Base-by-base conservation (phyloP, 2,329 filamentous ascomycete species). In the Sporothrix humicola region DNA sequence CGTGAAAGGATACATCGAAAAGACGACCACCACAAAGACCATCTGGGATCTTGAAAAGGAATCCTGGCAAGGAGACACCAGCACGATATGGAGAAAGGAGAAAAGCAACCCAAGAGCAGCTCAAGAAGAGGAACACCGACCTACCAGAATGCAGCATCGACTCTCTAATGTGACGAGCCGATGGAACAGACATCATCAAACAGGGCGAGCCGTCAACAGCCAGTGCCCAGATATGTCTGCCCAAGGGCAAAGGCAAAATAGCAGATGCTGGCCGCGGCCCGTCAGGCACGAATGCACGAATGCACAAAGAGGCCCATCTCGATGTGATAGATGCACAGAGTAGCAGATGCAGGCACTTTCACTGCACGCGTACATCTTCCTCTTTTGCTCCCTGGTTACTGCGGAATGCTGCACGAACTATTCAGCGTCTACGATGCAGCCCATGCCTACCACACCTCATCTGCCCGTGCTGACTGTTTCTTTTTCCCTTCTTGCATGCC, bases 241-340 rank as follows among this genome's bases (percentile, higher is more conserved):
- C 66, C 66, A 73, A 44, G 59, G 31, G 20, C 42, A 15, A 26
- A 20, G 44, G n/a, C 12, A 15, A 48, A 46, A 17, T n/a, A 52
- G 17, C 44, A 44, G 10, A 46, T 48, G 31, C 31, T 37, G 61
- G 48, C 37, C 46, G 54, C 15, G 54, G 37, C 58, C 56, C 68
- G 70, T 74, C 63, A 72, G 73, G 73, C 70, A 72, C 70, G 26
- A 72, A 72, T 72, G 65, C 65, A 65, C 63, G n/a, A 15, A 65
- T 65, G 59, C 59, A 65, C 59, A 46, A 23, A 44, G 59, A 8
- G 44, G 15, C 48, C 9, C 31, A 37, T 37, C 31, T 37, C 26
- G 56, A 26, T 66, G 59, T 20, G 26, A 44, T 20, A 17, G 56
- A 59, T 17, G 42, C 42, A 66, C 26, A 20, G 20, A 63, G 23